Percentiles rank a stretch among this genome's conserved stretches.
Conservation (phyloP, 1,139 yeast species). For the Ogataea hybrid region DNA sequence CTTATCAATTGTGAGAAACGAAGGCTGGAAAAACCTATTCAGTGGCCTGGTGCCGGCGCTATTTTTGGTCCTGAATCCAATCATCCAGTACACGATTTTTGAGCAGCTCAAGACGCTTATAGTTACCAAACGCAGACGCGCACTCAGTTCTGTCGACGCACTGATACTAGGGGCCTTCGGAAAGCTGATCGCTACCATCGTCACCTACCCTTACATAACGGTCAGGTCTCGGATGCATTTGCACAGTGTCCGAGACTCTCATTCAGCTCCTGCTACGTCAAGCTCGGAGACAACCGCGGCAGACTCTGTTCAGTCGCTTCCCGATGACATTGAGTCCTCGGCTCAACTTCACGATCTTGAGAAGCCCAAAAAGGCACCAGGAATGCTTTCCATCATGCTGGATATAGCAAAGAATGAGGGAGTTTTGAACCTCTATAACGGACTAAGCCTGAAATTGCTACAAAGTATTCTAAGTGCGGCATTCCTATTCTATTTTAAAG, state of each 20-base stretch:
- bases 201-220: constrained; percentile 90
- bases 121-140: too few species aligned
- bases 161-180: constrained; percentile 88
- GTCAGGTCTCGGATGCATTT: constrained; percentile 87
- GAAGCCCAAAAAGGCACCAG: constrained; percentile 26
- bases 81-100: too few species aligned
- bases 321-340: constrained; percentile 18
- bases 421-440: constrained; percentile 73
- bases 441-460: constrained; percentile 71
- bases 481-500: constrained; percentile 86
- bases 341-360: constrained; percentile 16
- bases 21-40: too few species aligned
- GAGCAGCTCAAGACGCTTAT: too few species aligned
- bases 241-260: constrained; percentile 38
- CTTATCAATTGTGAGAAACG: too few species aligned
- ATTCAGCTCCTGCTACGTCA: constrained; percentile 11
- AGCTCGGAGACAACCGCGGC: constrained; percentile 4
- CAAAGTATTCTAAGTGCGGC: constrained; percentile 91
- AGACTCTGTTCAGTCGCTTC: constrained; percentile 22
- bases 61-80: too few species aligned
- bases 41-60: too few species aligned
- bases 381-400: constrained; percentile 43
- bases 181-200: constrained; percentile 79
- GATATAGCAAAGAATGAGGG: constrained; percentile 70
- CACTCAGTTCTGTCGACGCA: constrained; percentile 64